Conservation (phyloP, 2,329 filamentous ascomycete species). For the Exophiala sp. region DNA sequence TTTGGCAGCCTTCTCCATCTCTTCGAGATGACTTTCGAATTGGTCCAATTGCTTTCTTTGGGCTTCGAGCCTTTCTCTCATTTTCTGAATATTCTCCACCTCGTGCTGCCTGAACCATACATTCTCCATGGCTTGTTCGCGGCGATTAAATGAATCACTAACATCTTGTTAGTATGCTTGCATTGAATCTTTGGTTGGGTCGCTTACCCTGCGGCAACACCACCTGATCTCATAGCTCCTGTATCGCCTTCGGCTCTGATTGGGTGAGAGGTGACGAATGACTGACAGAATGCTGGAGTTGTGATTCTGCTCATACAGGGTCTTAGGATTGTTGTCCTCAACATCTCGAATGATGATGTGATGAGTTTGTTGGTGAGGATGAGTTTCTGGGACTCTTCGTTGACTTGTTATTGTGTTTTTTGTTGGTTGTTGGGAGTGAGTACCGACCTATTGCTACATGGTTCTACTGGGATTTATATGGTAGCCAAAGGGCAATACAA, state of each 20-base stretch:
- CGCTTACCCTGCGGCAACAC: conserved; percentile 19
- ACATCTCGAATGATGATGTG: conserved; percentile 12
- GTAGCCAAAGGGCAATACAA: too few relatives aligned
- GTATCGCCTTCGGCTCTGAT: conserved; percentile 18
- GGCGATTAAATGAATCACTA: conserved; percentile 23
- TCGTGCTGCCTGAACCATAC: conserved; percentile 25
- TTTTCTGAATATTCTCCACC: conserved; percentile 24
- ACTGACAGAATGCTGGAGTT: conserved; percentile 25
- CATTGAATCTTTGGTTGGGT: background rate
- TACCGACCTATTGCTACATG: too few relatives aligned
- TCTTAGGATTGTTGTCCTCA: conserved; percentile 22
- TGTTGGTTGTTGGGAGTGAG: conserved; percentile 2
- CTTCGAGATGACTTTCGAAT: conserved; percentile 22
- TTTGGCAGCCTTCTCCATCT: conserved; percentile 21
- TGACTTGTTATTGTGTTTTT: background rate
- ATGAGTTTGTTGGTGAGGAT: background rate
- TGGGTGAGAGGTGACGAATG: conserved; percentile 17
- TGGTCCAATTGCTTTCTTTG: conserved; percentile 23
- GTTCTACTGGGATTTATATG: background rate
- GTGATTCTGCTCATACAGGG: conserved; percentile 18
- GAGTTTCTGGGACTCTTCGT: conserved; percentile 9
- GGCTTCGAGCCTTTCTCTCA: conserved; percentile 19
- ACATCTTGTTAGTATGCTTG: background rate
- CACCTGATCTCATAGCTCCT: conserved; percentile 17
- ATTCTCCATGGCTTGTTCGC: conserved; percentile 24